Evolutionary conservation across 2,329 filamentous ascomycete genomes (phyloP).

Genomic region (Thelonectria rubi): DNA sequence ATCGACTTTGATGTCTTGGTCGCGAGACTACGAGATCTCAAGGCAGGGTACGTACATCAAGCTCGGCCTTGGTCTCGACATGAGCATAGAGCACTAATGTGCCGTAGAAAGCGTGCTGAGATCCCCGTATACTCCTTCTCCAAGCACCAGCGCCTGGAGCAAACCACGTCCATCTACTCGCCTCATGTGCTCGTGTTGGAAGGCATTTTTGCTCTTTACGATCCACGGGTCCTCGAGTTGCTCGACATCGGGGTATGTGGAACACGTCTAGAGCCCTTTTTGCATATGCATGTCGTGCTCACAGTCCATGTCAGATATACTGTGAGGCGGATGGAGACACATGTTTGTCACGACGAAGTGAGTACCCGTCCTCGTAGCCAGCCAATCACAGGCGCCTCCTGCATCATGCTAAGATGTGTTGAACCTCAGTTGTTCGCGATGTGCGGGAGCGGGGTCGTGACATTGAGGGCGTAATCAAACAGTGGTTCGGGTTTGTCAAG

Average conservation of each 20-base stretch:
- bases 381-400: background rate
- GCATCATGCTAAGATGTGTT: slow-evolving; percentile 22
- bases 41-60: slow-evolving; percentile 77
- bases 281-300: slow-evolving; percentile 16
- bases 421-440: slow-evolving; percentile 77
- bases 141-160: slow-evolving; percentile 81
- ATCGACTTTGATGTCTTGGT: slow-evolving; percentile 94
- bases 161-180: slow-evolving; percentile 91
- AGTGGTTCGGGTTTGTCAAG: slow-evolving; percentile 97
- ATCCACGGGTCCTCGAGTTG: slow-evolving; percentile 83
- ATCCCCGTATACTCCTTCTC: slow-evolving; percentile 96
- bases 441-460: slow-evolving; percentile 89
- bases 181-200: slow-evolving; percentile 95
- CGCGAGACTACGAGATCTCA: slow-evolving; percentile 81
- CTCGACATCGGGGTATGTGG: slow-evolving; percentile 83
- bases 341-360: slow-evolving; percentile 88
- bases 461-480: slow-evolving; percentile 95
- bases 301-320: slow-evolving; percentile 71
- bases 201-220: slow-evolving; percentile 94
- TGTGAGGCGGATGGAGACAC: slow-evolving; percentile 96
- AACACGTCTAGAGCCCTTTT: background rate
- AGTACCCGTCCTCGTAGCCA: slow-evolving; percentile 42
- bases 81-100: slow-evolving; percentile 25
- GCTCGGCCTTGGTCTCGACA: background rate
- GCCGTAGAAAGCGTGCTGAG: slow-evolving; percentile 79